phyloP scores from a whole-genome alignment of 2,329 filamentous ascomycete genomes.

The Fusarium domesticum region DNA sequence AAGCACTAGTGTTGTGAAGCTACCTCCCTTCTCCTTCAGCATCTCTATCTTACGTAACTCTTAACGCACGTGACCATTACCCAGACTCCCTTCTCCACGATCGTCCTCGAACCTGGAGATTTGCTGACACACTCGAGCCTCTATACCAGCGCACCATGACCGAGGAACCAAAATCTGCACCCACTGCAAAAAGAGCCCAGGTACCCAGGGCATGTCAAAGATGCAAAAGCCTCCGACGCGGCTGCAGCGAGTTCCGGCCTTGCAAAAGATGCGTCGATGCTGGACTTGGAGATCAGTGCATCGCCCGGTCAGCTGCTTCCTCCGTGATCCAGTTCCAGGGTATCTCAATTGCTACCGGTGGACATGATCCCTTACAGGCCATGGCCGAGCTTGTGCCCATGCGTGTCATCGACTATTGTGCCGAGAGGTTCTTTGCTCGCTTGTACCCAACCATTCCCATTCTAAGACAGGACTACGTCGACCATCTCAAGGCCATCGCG shows the following conservation, averaged over 20 bases:
- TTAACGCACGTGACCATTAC: background rate
- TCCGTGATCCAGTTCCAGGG: constrained; percentile 7
- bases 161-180: constrained; percentile 8
- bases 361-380: constrained; percentile 19
- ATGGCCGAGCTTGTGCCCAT: constrained; percentile 35
- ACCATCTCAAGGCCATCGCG: constrained; percentile 27
- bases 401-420: constrained; percentile 38
- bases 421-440: constrained; percentile 39
- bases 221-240: constrained; percentile 42
- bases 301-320: constrained; percentile 16
- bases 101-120: background rate
- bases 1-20: too few species aligned
- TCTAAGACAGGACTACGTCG: constrained; percentile 38
- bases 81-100: too few species aligned
- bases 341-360: background rate
- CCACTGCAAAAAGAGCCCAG: constrained; percentile 38
- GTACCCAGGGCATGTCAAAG: constrained; percentile 44
- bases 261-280: constrained; percentile 42
- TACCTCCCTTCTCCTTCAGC: too few species aligned
- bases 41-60: too few species aligned
- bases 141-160: background rate
- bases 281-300: constrained; percentile 41
- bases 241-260: constrained; percentile 44
- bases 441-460: constrained; percentile 45
- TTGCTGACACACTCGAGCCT: background rate